Evolutionary conservation across 306 rosid species (phyloP).

Genomic region (Boehmeria nivea): DNA sequence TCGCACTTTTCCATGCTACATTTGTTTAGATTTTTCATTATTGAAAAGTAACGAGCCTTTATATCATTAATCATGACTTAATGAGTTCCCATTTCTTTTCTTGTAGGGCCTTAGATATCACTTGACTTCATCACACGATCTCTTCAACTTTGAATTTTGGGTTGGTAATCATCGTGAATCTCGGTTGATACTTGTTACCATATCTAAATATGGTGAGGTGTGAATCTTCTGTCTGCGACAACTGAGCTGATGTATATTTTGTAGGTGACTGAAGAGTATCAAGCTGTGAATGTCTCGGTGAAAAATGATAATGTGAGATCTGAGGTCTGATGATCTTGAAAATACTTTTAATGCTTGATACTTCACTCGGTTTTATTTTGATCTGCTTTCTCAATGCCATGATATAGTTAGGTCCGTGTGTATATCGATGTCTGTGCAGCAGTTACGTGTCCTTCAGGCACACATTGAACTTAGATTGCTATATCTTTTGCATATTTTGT

Average conservation of each 20-base stretch:
- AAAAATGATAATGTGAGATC: constrained; percentile 35
- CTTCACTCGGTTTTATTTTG: no score
- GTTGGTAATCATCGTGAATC: constrained; percentile 46
- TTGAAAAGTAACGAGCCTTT: neutral
- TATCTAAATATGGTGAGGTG: constrained; percentile 20
- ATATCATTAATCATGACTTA: constrained; percentile 7
- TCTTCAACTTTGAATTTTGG: constrained; percentile 77
- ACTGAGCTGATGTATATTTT: constrained; percentile 28
- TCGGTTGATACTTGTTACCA: constrained; percentile 15
- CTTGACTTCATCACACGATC: constrained; percentile 62
- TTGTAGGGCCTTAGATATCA: constrained; percentile 75
- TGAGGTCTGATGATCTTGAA: constrained; percentile 46
- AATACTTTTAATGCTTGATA: neutral
- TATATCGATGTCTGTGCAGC: neutral
- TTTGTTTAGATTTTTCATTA: neutral
- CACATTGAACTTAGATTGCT: no score
- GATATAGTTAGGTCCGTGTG: neutral
- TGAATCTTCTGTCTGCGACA: constrained; percentile 1
- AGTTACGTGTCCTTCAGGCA: neutral
- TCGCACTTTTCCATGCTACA: constrained; percentile 13
- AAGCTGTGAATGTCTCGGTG: constrained; percentile 59
- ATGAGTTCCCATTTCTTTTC: constrained; percentile 14
- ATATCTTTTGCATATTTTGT: neutral
- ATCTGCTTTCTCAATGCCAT: neutral
- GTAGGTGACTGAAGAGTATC: constrained; percentile 68